These are phyloP conservation scores for Scortechinia acanthostroma DNA, from an alignment of 2,329 filamentous ascomycete species.

Conservation along the genomic window DNA sequence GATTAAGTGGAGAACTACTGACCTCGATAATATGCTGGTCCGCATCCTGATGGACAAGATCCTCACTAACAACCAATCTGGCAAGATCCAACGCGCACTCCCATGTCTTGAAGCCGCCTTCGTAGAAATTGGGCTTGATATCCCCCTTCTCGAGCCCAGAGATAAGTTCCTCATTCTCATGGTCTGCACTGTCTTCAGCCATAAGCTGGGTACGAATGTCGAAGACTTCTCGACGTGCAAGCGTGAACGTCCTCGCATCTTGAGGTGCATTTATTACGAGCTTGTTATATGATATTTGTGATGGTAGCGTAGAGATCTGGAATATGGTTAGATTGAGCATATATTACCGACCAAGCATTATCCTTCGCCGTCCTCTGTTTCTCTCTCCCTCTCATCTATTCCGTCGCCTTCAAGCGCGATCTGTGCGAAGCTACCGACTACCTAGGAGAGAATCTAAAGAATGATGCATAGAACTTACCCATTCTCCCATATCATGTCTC, in stretches of 20 bases:
- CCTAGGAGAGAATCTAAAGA: no score
- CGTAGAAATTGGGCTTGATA: conserved; percentile 52
- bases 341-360: no score
- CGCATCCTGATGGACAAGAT: conserved; percentile 3
- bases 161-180: conserved; percentile 30
- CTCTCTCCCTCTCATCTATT: no score
- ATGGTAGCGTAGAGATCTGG: conserved; percentile 22
- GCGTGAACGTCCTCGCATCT: conserved; percentile 9
- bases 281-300: conserved; percentile 11
- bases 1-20: conserved; percentile 4
- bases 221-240: conserved; percentile 53
- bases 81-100: conserved; percentile 57
- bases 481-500: conserved; percentile 5
- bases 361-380: no score
- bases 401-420: no score
- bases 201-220: conserved; percentile 58
- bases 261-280: conserved; percentile 1
- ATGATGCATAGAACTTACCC: not conserved
- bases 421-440: no score
- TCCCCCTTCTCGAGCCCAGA: conserved; percentile 43
- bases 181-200: conserved; percentile 36
- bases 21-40: conserved; percentile 19
- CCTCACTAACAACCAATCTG: conserved; percentile 16
- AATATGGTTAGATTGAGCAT: not conserved
- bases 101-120: conserved; percentile 66